A percentile compares a stretch with the other conserved stretches of the same genome.
phyloP scores from a whole-genome alignment of 306 rosid species.

The Inga oerstediana region DNA sequence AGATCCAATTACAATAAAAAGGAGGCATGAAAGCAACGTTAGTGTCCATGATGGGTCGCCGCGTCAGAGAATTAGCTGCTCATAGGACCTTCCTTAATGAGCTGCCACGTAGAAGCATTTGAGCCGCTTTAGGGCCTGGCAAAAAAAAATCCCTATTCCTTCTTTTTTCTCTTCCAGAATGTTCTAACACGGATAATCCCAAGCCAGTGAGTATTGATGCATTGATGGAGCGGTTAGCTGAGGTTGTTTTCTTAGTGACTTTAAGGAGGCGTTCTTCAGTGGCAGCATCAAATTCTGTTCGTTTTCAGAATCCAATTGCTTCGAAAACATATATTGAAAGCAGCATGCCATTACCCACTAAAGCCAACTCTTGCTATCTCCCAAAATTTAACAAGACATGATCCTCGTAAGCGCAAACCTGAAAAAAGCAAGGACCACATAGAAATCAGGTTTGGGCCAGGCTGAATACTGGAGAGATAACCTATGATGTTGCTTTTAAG shows the following conservation, averaged over 20 bases:
- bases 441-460: slow-evolving; percentile 23
- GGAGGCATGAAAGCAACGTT: slow-evolving; percentile 28
- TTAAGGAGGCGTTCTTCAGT: slow-evolving; percentile 53
- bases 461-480: neutral
- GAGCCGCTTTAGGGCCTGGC: slow-evolving; percentile 22
- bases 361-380: slow-evolving; percentile 32
- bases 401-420: slow-evolving; percentile 33
- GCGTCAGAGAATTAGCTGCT: slow-evolving; percentile 18
- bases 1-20: neutral
- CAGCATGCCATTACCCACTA: slow-evolving; percentile 31
- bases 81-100: neutral
- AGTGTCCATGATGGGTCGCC: slow-evolving; percentile 33
- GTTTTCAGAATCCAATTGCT: slow-evolving; percentile 54
- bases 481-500: neutral
- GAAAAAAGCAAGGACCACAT: slow-evolving; percentile 30
- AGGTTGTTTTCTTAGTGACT: slow-evolving; percentile 55
- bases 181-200: slow-evolving; percentile 51
- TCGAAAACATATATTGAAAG: slow-evolving; percentile 35
- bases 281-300: slow-evolving; percentile 66
- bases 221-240: slow-evolving; percentile 48
- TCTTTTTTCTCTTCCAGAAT: slow-evolving; percentile 49
- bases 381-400: slow-evolving; percentile 41
- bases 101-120: slow-evolving; percentile 33
- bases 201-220: slow-evolving; percentile 63
- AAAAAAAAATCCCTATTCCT: slow-evolving; percentile 30